A percentile compares a stretch with the other conserved stretches of the same genome.
Conservation (phyloP, 2,329 filamentous ascomycete genomes). For the Penicillium capsulatum region DNA sequence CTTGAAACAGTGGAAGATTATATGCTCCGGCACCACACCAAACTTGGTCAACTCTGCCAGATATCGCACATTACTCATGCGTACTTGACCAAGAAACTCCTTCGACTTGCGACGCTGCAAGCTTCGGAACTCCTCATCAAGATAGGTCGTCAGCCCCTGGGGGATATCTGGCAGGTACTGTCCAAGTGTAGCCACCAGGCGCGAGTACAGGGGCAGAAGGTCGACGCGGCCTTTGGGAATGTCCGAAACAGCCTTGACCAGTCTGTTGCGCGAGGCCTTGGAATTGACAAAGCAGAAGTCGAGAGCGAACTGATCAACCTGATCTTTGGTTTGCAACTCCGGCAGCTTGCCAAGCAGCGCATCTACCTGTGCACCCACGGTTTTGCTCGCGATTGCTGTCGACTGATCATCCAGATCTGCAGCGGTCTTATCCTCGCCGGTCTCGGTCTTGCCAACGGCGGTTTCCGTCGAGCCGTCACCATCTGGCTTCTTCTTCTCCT, state of each 20-base stretch:
- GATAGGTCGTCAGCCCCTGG: slow-evolving; percentile 82
- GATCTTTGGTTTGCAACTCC: slow-evolving; percentile 85
- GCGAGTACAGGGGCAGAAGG: slow-evolving; percentile 84
- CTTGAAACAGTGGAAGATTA: slow-evolving; percentile 97
- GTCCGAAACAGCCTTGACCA: slow-evolving; percentile 89
- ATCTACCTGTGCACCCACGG: slow-evolving; percentile 94
- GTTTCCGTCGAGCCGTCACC: slow-evolving; percentile 37
- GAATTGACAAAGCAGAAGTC: slow-evolving; percentile 99
- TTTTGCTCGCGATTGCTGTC: slow-evolving; percentile 94
- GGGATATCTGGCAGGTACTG: slow-evolving; percentile 94
- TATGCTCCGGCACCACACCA: slow-evolving; percentile 94
- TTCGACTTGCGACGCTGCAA: slow-evolving; percentile 96
- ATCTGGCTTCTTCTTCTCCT: slow-evolving; percentile 76
- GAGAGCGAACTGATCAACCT: slow-evolving; percentile 85
- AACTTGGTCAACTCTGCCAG: slow-evolving; percentile 97
- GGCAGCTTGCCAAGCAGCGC: slow-evolving; percentile 81
- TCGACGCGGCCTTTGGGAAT: slow-evolving; percentile 92
- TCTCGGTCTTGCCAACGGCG: slow-evolving; percentile 42
- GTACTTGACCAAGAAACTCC: slow-evolving; percentile 90
- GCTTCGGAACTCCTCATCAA: slow-evolving; percentile 95
- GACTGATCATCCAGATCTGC: slow-evolving; percentile 73
- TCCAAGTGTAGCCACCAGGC: slow-evolving; percentile 85
- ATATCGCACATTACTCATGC: slow-evolving; percentile 93
- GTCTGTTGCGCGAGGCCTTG: slow-evolving; percentile 89
- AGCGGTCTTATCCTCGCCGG: slow-evolving; percentile 47